Evolutionary conservation across 176 grass and related monocot species (phyloP).

Genomic region (Alloteropsis semialata): DNA sequence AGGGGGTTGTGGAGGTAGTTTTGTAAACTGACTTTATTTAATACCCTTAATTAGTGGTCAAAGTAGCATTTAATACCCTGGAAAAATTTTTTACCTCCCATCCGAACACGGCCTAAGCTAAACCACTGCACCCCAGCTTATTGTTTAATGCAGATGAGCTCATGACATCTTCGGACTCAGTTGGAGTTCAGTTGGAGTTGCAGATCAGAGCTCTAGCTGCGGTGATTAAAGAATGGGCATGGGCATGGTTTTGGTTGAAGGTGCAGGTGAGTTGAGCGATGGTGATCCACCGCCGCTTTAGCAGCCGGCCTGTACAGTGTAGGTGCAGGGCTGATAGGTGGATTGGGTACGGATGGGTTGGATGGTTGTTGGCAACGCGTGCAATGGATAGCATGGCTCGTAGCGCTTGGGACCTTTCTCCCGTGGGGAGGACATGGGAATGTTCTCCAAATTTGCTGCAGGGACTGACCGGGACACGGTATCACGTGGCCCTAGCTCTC

Average conservation of each 20-base stretch:
- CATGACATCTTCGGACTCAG: conserved; percentile 19
- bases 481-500: neutral
- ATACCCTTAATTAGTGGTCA: no score
- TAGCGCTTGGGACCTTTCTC: conserved; percentile 28
- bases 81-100: no score
- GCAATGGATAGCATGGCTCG: neutral
- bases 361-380: neutral
- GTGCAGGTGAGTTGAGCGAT: neutral
- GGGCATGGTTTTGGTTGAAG: neutral
- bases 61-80: no score
- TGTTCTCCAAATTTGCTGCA: conserved; percentile 17
- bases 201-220: neutral
- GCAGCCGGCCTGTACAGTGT: no score
- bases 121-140: neutral
- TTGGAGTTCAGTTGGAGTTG: neutral
- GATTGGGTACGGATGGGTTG: neutral
- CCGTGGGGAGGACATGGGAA: conserved; percentile 21
- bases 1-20: no score
- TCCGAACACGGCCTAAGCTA: no score
- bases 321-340: neutral
- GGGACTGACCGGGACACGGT: neutral
- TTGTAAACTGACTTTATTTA: no score
- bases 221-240: neutral
- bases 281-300: neutral
- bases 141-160: neutral